Evolutionary conservation across 345 rosid species (phyloP).

Genomic region (Citrus mangshanensis): DNA sequence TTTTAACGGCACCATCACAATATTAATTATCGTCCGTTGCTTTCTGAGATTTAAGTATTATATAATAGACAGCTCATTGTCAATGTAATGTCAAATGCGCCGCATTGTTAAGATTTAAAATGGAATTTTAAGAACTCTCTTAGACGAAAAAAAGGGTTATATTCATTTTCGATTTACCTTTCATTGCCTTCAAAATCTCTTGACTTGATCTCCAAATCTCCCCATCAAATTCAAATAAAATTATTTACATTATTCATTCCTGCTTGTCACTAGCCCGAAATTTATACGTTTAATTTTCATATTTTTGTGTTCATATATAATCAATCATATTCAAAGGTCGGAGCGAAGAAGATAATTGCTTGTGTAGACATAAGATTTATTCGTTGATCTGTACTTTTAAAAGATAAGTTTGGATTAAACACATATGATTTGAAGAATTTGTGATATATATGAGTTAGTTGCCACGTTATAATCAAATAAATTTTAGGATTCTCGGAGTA

Average conservation of each 20-base stretch:
- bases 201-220: background rate
- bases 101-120: background rate
- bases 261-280: background rate
- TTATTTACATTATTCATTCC: background rate
- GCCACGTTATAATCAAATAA: too few species aligned
- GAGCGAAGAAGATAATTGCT: background rate
- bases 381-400: background rate
- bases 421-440: background rate
- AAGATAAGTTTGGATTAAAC: background rate
- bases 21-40: too few species aligned
- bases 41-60: too few species aligned
- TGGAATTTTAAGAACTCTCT: background rate
- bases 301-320: background rate
- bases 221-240: background rate
- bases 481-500: too few species aligned
- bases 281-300: background rate
- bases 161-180: background rate
- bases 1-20: too few species aligned
- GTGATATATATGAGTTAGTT: background rate
- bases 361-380: background rate
- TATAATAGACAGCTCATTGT: background rate
- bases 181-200: background rate
- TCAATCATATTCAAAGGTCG: background rate
- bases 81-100: background rate
- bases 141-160: background rate